Percentiles rank a stretch among this genome's conserved stretches.
Evolutionary conservation across 2,329 filamentous ascomycete genomes (phyloP).

Genomic region (Ceratocystiopsis sp.): DNA sequence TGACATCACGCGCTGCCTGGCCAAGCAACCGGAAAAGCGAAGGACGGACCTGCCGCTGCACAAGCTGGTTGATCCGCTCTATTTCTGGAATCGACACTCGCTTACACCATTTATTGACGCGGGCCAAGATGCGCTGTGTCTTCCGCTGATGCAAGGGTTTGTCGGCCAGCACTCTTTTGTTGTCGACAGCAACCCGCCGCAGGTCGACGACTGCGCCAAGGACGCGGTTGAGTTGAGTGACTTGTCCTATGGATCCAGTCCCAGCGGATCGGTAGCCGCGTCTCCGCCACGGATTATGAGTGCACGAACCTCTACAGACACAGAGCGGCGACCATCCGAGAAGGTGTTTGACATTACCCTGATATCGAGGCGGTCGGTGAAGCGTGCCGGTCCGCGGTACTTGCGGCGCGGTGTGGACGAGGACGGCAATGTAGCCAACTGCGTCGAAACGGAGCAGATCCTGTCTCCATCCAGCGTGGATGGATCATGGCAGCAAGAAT

Average conservation of each 20-base stretch:
- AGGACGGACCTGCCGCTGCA: constrained; percentile 43
- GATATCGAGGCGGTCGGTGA: constrained; percentile 75
- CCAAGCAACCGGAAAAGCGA: constrained; percentile 20
- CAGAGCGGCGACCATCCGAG: constrained; percentile 26
- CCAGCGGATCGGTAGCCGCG: neutral
- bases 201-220: constrained; percentile 27
- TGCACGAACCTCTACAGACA: constrained; percentile 1
- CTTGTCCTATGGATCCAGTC: constrained; percentile 8
- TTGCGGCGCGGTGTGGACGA: constrained; percentile 82
- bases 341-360: constrained; percentile 63
- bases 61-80: constrained; percentile 56
- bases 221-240: constrained; percentile 26
- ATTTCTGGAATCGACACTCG: constrained; percentile 82
- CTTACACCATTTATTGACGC: constrained; percentile 55
- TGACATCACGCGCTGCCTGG: constrained; percentile 60
- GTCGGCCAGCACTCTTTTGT: constrained; percentile 73
- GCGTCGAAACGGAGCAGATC: constrained; percentile 89
- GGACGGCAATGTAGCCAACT: constrained; percentile 73
- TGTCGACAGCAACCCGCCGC: constrained; percentile 44
- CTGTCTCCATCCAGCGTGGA: constrained; percentile 41
- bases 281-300: neutral
- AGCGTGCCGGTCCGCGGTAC: constrained; percentile 78
- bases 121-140: constrained; percentile 51
- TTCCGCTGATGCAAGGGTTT: constrained; percentile 88
- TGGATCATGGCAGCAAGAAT: constrained; percentile 15